These are phyloP conservation scores for Kwoniella sp. DNA, from an alignment of 768 basidiomycete genomes.

Conservation along the genomic window DNA sequence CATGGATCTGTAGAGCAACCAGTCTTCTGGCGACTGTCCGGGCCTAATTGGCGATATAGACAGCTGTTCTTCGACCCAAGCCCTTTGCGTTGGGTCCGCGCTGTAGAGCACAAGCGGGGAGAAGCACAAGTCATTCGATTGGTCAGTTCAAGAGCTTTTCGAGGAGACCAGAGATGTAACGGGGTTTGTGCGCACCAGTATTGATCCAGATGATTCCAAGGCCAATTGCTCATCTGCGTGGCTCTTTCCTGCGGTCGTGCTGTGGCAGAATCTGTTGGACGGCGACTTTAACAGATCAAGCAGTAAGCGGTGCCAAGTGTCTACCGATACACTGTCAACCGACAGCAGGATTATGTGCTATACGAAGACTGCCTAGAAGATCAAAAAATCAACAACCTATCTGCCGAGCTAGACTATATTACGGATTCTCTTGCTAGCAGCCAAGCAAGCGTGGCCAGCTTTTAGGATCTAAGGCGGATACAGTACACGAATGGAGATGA, in stretches of 20 bases:
- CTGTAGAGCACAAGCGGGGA: not conserved
- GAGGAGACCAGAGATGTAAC: too few relatives aligned
- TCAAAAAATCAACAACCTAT: not conserved
- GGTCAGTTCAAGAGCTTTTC: too few relatives aligned
- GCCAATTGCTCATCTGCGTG: conserved; percentile 22
- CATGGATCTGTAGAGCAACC: conserved; percentile 32
- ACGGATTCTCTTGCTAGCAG: not conserved
- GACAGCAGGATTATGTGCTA: not conserved
- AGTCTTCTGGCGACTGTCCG: conserved; percentile 29
- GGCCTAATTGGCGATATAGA: conserved; percentile 12
- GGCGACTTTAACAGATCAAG: not conserved
- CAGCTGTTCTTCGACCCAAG: conserved; percentile 23
- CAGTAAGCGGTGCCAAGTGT: not conserved
- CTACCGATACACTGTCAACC: not conserved
- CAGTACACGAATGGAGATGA: too few relatives aligned
- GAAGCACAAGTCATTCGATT: not conserved
- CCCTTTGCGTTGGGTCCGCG: conserved; percentile 16
- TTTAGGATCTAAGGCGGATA: too few relatives aligned
- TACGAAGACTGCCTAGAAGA: not conserved
- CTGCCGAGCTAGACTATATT: not conserved
- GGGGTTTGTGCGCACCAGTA: conserved; percentile 18
- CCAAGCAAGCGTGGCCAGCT: not conserved
- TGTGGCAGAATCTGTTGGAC: too few relatives aligned
- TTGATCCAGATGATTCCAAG: conserved; percentile 20
- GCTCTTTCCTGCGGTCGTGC: not conserved